Evolutionary conservation across 768 basidiomycete genomes (phyloP).

Genomic region (Hygrocybe coccinea): DNA sequence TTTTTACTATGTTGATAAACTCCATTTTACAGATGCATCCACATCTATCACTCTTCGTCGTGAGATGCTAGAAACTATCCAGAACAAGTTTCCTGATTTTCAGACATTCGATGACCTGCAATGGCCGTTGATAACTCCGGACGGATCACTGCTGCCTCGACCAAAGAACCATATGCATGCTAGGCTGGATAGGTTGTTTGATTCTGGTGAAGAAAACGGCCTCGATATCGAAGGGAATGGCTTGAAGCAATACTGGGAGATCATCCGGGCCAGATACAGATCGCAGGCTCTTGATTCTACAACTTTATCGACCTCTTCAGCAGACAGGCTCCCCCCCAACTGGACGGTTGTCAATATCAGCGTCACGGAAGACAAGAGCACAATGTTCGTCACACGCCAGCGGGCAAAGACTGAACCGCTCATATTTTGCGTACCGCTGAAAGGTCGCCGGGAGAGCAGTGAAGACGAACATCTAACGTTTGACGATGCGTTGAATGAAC

Average conservation of each 20-base stretch:
- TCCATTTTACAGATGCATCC: constrained; percentile 52
- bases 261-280: constrained; percentile 52
- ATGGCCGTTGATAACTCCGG: constrained; percentile 60
- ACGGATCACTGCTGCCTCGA: constrained; percentile 39
- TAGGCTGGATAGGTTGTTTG: constrained; percentile 19
- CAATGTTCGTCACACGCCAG: constrained; percentile 80
- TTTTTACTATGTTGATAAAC: not conserved
- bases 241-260: constrained; percentile 60
- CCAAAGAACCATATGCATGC: constrained; percentile 15
- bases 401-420: constrained; percentile 56
- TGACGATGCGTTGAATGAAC: constrained; percentile 65
- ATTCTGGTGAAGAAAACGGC: constrained; percentile 38
- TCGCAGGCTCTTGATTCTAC: constrained; percentile 38
- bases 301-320: constrained; percentile 39
- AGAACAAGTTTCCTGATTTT: constrained; percentile 54
- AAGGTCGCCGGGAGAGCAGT: constrained; percentile 69
- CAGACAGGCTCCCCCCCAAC: constrained; percentile 53
- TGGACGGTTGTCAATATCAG: constrained; percentile 86
- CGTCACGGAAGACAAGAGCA: constrained; percentile 76
- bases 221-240: constrained; percentile 16
- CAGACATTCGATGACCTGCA: constrained; percentile 55
- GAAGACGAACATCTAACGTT: constrained; percentile 73
- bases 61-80: constrained; percentile 81
- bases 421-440: constrained; percentile 85
- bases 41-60: constrained; percentile 74